Evolutionary conservation across 305 asterid genomes (phyloP), one percentile per base, ranked within the genome.

Genomic region (Fraxinus sp.): DNA sequence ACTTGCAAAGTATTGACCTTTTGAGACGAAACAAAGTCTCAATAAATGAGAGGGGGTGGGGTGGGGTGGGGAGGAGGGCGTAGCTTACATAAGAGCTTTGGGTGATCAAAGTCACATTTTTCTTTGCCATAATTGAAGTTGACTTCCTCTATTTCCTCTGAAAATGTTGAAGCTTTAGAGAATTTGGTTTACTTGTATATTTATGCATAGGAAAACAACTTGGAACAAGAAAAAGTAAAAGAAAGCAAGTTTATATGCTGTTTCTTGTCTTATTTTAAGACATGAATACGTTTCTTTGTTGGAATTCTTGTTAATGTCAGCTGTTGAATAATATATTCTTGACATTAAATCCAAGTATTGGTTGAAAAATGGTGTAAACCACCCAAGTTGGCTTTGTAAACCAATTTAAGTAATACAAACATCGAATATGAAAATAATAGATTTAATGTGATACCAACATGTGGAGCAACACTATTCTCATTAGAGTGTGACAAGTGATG

Each of bases 41-140:
- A 32, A 2, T 70, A 11, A 70, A 70, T 24, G 78, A 74, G 71
- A 73, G 79, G 76, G 75, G 35, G 26, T 37, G 76, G 64, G n/a
- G n/a, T 11, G n/a, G 2, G 24, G n/a, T 3, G 39, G 37, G 37
- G 37, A 1, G n/a, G 55, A 4, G 62, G 10, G 64, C 35, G 30
- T 36, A 59, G 62, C 91, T 79, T 78, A 91, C 92, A 59, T 81
- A 59, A 64, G 94, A 86, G 77, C 72, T 78, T 78, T 84, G 84
- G 72, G 83, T 80, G 41, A 78, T 83, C 87, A 90, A 81, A n/a
- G 86, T 80, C 80, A 89, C 89, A 78, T 87, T 84, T 78, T 79
- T 83, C 83, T 81, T 85, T 3, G 88, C 81, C 88, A 88, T 87
- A 57, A 78, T 57, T 46, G 33, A 66, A 84, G 64, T 44, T 36